Base-by-base conservation (phyloP, 306 rosid genomes). In the Vicia faba region DNA sequence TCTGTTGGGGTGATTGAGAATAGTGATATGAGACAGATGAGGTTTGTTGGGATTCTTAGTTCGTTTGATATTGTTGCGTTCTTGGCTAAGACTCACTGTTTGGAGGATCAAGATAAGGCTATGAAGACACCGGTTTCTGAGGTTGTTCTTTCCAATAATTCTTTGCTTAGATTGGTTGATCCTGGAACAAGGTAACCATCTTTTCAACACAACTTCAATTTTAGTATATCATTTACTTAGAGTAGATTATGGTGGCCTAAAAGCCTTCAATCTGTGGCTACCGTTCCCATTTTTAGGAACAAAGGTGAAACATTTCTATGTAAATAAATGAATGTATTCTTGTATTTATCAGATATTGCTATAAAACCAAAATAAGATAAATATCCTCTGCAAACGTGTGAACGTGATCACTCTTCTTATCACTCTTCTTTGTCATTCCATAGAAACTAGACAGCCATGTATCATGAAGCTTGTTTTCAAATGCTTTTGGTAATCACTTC, bases 61-160 rank as follows among this genome's bases (percentile, higher is more conserved):
- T 85, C 97, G 3, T 86, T 95, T 5, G 99, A 95, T 70, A 79
- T 95, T 49, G 97, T 91, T n/a, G 87, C 91, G 3, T 95, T 90
- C 72, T 77, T 95, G 81, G 90, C 96, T 8, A 91, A 76, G 81
- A 75, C 15, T 10, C 82, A 78, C 68, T 72, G 81, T 63, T 71
- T 88, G 75, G 95, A 86, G 86, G 95, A 86, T 85, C 95, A 83
- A 70, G 95, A 90, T 0, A 86, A 83, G 81, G 97, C 95, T 29
- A 58, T 86, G 87, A 90, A 78, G 78, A 82, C 88, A 15, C 88
- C 89, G 1, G 88, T 95, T 75, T 84, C 91, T 11, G 91, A 95
- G 64, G 82, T 84, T 51, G 82, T 91, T 20, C 69, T 78, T 60
- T 82, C 78, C 0, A 90, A 85, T 35, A 85, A 73, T 70, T 86